phyloP scores from a whole-genome alignment of 306 rosid species.

The Quercus agrifolia region DNA sequence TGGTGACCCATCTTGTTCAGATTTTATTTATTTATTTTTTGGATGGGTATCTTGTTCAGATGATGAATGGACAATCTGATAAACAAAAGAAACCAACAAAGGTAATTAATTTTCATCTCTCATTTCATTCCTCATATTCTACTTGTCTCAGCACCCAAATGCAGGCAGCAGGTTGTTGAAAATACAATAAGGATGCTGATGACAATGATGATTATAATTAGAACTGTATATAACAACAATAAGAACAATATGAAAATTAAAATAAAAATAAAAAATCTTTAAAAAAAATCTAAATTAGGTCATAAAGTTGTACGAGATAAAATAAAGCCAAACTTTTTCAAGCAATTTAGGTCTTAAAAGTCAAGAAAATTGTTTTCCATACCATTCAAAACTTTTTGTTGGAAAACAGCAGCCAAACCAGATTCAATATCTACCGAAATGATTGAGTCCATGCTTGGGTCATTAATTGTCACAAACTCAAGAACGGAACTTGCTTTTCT shows the following conservation, averaged over 20 bases:
- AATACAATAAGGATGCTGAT: background rate
- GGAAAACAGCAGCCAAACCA: slow-evolving; percentile 63
- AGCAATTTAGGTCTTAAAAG: background rate
- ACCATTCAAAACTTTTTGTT: slow-evolving; percentile 52
- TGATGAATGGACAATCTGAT: background rate
- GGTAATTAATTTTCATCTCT: background rate
- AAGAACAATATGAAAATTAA: background rate
- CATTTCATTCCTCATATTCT: background rate
- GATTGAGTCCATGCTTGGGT: slow-evolving; percentile 47
- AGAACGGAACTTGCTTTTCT: slow-evolving; percentile 75
- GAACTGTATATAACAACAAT: background rate
- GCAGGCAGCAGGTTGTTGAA: background rate
- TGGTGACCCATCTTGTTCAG: background rate
- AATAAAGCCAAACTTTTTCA: background rate
- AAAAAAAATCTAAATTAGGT: background rate
- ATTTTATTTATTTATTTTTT: background rate
- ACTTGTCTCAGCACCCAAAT: background rate
- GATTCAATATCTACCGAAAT: slow-evolving; percentile 53
- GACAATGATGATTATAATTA: background rate
- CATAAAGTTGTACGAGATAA: background rate
- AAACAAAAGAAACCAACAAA: background rate
- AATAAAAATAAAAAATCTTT: no score
- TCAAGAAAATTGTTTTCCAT: slow-evolving; percentile 26
- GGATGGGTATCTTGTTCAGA: background rate
- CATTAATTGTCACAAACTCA: slow-evolving; percentile 62